phyloP scores from a whole-genome alignment of 176 grass and related monocot species.

The Eleusine coracana region DNA sequence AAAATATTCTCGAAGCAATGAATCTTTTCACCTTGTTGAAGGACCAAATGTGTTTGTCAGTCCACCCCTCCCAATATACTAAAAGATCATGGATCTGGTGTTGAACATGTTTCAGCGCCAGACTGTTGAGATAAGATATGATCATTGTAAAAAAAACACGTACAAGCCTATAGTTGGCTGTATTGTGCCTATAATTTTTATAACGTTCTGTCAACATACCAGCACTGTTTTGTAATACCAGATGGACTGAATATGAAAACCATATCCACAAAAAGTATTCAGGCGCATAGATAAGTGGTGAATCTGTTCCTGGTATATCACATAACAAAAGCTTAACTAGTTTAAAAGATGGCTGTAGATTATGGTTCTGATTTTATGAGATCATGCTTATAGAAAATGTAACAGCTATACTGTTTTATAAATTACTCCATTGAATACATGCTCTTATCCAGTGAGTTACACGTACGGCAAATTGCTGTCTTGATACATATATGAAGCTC shows the following conservation, averaged over 20 bases:
- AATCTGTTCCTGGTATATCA: neutral
- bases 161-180: neutral
- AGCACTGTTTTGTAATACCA: slow-evolving; percentile 1
- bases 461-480: neutral
- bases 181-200: slow-evolving; percentile 17
- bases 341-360: slow-evolving; percentile 17
- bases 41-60: neutral
- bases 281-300: neutral
- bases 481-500: slow-evolving; percentile 21
- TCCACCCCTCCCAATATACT: neutral
- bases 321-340: neutral
- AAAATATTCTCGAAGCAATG: slow-evolving; percentile 21
- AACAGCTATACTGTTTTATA: slow-evolving; percentile 2
- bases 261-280: neutral
- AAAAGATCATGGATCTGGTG: neutral
- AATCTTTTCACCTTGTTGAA: neutral
- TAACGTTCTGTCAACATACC: neutral
- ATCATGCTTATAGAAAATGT: slow-evolving; percentile 7
- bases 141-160: neutral
- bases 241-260: slow-evolving; percentile 25
- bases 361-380: slow-evolving; percentile 23
- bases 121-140: slow-evolving; percentile 10
- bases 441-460: neutral
- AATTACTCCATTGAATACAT: slow-evolving; percentile 14
- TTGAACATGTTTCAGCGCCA: slow-evolving; percentile 3